Conservation (phyloP, 768 basidiomycete genomes). For the Filobasidium wieringae region DNA sequence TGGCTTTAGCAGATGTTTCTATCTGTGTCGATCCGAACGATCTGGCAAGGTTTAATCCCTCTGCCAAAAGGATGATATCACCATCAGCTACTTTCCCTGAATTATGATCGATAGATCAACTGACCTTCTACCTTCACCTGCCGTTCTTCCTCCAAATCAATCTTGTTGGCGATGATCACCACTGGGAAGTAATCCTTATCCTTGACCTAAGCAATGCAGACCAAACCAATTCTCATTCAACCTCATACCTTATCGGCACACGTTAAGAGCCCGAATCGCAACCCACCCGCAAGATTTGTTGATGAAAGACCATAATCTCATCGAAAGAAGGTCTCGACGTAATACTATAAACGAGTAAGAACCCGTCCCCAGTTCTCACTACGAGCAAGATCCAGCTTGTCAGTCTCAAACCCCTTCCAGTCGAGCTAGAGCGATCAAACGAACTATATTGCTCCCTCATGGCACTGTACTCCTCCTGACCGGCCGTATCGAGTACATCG, state of each 20-base stretch:
- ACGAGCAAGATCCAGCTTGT: background rate
- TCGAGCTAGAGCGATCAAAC: constrained; percentile 10
- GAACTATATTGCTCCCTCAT: constrained; percentile 93
- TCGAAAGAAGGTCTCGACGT: constrained; percentile 97
- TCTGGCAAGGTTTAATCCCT: constrained; percentile 94
- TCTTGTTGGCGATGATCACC: constrained; percentile 96
- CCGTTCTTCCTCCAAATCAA: constrained; percentile 86
- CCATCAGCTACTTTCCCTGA: background rate
- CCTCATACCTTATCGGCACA: too few species aligned
- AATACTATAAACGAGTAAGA: constrained; percentile 94
- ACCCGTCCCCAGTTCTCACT: constrained; percentile 65
- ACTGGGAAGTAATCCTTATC: constrained; percentile 92
- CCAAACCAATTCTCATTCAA: background rate
- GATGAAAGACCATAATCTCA: constrained; percentile 90
- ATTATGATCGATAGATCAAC: constrained; percentile 12
- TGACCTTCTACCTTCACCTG: constrained; percentile 89
- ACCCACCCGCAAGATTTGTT: constrained; percentile 62
- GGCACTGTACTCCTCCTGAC: constrained; percentile 96
- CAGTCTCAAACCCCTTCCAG: background rate
- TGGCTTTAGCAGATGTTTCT: constrained; percentile 90
- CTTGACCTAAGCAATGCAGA: constrained; percentile 56
- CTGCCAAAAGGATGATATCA: constrained; percentile 41
- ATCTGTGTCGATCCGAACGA: constrained; percentile 89
- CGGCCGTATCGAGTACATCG: constrained; percentile 93
- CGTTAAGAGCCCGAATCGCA: too few species aligned